Evolutionary conservation across 768 basidiomycete genomes (phyloP), one percentile per base, ranked within the genome.

Genomic region (Phallus indusiatus): DNA sequence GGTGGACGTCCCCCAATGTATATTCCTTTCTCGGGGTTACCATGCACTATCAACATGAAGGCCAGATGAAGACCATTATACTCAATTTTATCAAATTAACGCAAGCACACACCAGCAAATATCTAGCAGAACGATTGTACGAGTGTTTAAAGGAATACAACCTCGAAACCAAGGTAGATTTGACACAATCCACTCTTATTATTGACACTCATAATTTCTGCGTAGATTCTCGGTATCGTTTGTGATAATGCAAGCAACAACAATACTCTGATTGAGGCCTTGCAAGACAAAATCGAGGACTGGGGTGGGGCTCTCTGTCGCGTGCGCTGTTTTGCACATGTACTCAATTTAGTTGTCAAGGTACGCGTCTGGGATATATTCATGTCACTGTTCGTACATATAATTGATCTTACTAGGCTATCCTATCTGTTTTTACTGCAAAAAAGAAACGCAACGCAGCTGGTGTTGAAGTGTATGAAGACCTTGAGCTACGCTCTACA

Each of bases 1-100:
- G 70, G 5, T 71, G 69, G 69, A 69, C 69, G 0, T 64, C 67
- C 0, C 70, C 70, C 1, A 65, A 70, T 14, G 60, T 68, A 9
- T 59, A 65, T n/a, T 64, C 65, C 1, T 70, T 69, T 53, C 62
- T 72, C 11, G 69, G 71, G 1, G 62, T 67, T 9, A 67, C 68
- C 7, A 60, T 66, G 7, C 61, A 64, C 51, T 67, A 63, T 59
- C 46, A 68, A 24, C 21, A 50, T 1, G 55, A 66, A 10, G 67
- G 65, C 11, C 49, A 65, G 33, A 61, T 69, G 42, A 51, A 51
- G 14, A 54, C 58, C 1, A 36, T 65, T 4, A 65, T 66, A 17
- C 62, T 67, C 5, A 63, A 68, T 35, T 66, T 68, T 56, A 61
- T 68, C 21, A 60, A 28, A 28, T 58, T 64, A 65, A 37, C 18